Evolutionary conservation across 139 green algal species (phyloP), one percentile per base, ranked within the genome.

Genomic region (Chlamydomonas applanata): DNA sequence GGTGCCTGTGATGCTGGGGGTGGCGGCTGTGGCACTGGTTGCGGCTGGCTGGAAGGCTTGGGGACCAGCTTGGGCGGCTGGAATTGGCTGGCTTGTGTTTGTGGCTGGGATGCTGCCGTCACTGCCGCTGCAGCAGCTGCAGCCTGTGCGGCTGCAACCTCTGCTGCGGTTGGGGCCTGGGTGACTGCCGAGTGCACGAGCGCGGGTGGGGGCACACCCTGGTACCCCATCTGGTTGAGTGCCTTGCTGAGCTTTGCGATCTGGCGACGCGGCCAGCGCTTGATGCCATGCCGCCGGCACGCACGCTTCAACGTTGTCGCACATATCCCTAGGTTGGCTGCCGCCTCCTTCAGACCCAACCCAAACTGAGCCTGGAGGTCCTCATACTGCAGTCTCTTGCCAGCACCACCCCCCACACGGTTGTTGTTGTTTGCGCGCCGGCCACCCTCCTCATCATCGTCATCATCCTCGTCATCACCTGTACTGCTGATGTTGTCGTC

Each of bases 291-390:
- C 0, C 93, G 89, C 33, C 93, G 73, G 85, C 93, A 94, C 0
- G 88, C 89, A 5, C 85, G 80, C 76, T 97, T 97, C 3, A 97
- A 82, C 11, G 92, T 97, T n/a, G 93, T 97, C 0, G 92, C 85
- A 72, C 93, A 97, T 76, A 97, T 94, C 45, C 93, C 91, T 49
- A 97, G 80, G 60, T 89, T 89, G 46, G 67, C 67, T 0, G 93
- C 93, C 0, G 93, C 93, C 65, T 97, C 89, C 77, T 97, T 95
- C 3, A 97, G 79, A 2, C 93, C 93, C 32, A 90, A 60, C 4
- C 87, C 87, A 83, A 97, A 97, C 64, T 97, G 91, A 3, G 85
- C 81, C 82, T 96, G 87, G 35, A 94, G 76, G 64, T 94, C 88
- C 27, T 92, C 79, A 66, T 84, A 88, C 0, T 79, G 86, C 29